Percentiles rank a stretch among this genome's conserved stretches.
Evolutionary conservation across 345 rosid genomes (phyloP).

Genomic region (Balakata baccata): DNA sequence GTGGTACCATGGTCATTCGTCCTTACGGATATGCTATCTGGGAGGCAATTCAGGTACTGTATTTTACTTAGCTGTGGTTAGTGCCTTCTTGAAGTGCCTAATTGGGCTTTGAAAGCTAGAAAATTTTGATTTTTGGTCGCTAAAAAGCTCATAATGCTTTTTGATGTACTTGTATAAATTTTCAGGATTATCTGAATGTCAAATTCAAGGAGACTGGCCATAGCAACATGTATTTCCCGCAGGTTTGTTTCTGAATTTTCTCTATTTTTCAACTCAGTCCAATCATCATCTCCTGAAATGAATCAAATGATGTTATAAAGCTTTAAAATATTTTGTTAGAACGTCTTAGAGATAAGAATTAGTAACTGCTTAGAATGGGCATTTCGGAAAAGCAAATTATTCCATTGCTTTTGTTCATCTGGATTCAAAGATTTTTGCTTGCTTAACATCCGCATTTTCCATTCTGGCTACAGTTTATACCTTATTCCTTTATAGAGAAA

Average conservation of each 20-base stretch:
- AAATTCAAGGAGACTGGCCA: slow-evolving; percentile 97
- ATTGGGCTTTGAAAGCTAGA: not conserved
- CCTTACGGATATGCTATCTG: slow-evolving; percentile 94
- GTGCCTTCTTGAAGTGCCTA: not conserved
- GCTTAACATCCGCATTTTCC: slow-evolving; percentile 15
- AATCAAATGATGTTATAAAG: not conserved
- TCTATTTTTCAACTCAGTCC: not conserved
- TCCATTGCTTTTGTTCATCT: not conserved
- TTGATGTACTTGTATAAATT: not conserved
- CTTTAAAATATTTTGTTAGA: not conserved
- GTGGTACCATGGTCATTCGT: slow-evolving; percentile 94
- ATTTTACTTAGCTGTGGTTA: not conserved
- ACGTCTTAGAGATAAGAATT: not conserved
- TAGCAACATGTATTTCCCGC: slow-evolving; percentile 93
- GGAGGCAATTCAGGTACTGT: slow-evolving; percentile 91
- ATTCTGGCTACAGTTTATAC: slow-evolving; percentile 62
- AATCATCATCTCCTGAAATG: not conserved
- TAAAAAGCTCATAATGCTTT: not conserved
- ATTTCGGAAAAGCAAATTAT: not conserved
- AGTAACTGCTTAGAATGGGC: not conserved
- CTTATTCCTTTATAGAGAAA: slow-evolving; percentile 94
- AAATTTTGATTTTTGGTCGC: not conserved
- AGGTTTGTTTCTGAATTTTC: slow-evolving; percentile 41
- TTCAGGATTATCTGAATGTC: slow-evolving; percentile 76
- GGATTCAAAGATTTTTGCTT: too few species aligned